Conservation (phyloP, 2,329 filamentous ascomycete genomes). For the Sporothrix pseudoabietina region DNA sequence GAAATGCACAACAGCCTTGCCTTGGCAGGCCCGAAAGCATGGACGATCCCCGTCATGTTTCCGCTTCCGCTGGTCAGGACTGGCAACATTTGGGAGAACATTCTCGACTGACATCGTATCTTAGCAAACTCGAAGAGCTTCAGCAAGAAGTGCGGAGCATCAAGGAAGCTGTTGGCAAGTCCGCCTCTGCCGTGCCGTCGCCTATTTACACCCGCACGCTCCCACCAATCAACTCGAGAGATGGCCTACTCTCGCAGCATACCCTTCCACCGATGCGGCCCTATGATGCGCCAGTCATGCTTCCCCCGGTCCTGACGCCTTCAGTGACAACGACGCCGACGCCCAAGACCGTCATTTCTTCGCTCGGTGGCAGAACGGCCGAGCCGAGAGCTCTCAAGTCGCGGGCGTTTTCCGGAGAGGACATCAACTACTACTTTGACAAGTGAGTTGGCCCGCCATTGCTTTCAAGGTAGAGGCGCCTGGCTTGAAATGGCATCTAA, state of each 20-base stretch:
- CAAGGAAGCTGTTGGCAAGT: conserved; percentile 52
- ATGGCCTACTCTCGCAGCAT: conserved; percentile 31
- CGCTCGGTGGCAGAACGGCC: conserved; percentile 27
- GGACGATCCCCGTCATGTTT: background rate
- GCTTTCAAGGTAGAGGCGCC: background rate
- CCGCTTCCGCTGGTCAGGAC: background rate
- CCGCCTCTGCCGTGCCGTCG: conserved; percentile 33
- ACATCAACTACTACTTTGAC: conserved; percentile 59
- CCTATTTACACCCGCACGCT: conserved; percentile 35
- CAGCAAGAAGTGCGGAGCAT: conserved; percentile 58
- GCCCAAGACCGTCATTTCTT: conserved; percentile 30
- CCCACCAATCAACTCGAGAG: conserved; percentile 33
- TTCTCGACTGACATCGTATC: conserved; percentile 18
- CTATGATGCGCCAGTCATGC: conserved; percentile 32
- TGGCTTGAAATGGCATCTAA: background rate
- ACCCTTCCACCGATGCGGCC: conserved; percentile 34
- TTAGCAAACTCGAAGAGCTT: conserved; percentile 58
- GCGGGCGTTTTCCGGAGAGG: conserved; percentile 53
- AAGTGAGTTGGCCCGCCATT: conserved; percentile 43
- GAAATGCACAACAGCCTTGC: background rate
- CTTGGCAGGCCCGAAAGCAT: background rate
- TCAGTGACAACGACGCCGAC: conserved; percentile 34
- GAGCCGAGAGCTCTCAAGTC: conserved; percentile 52
- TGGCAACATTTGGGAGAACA: background rate
- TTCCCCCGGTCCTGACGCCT: conserved; percentile 34